phyloP scores from a whole-genome alignment of 352 stramenopile species.

The Phytophthora sp. region DNA sequence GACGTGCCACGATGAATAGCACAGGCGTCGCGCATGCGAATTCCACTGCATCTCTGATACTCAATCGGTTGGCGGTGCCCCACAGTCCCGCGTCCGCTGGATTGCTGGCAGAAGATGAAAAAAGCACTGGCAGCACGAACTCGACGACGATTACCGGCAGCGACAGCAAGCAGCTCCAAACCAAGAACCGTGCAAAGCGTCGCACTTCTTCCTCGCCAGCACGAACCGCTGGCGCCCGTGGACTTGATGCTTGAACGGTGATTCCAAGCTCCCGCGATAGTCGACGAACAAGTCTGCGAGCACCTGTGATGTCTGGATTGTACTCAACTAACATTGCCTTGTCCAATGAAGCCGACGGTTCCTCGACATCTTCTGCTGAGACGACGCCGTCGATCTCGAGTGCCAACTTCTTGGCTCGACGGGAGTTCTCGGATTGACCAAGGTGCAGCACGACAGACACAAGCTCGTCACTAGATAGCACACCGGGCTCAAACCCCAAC shows the following conservation, averaged over 20 bases:
- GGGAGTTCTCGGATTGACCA: constrained; percentile 29
- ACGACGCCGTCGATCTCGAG: constrained; percentile 47
- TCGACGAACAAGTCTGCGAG: constrained; percentile 46
- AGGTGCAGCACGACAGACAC: constrained; percentile 64
- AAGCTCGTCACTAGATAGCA: constrained; percentile 56
- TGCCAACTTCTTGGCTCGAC: constrained; percentile 31
- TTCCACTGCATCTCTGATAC: constrained; percentile 56
- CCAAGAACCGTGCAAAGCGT: constrained; percentile 52
- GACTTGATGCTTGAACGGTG: constrained; percentile 58
- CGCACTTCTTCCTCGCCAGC: constrained; percentile 45
- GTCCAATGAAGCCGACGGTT: constrained; percentile 24
- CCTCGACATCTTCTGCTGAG: constrained; percentile 27
- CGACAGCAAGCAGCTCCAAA: constrained; percentile 63
- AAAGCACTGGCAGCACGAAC: constrained; percentile 56
- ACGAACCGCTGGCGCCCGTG: constrained; percentile 48
- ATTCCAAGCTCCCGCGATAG: constrained; percentile 50
- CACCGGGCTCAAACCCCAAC: constrained; percentile 74
- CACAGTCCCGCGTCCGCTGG: constrained; percentile 32
- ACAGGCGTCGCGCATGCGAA: constrained; percentile 73
- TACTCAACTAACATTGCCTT: constrained; percentile 49
- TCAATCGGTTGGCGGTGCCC: constrained; percentile 42
- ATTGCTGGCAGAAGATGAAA: constrained; percentile 23
- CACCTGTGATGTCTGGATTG: constrained; percentile 48
- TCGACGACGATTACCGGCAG: constrained; percentile 62
- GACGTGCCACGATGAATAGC: constrained; percentile 60